Base-by-base conservation (phyloP, 208 protist species). In the Acanthamoeba culbertsoni region DNA sequence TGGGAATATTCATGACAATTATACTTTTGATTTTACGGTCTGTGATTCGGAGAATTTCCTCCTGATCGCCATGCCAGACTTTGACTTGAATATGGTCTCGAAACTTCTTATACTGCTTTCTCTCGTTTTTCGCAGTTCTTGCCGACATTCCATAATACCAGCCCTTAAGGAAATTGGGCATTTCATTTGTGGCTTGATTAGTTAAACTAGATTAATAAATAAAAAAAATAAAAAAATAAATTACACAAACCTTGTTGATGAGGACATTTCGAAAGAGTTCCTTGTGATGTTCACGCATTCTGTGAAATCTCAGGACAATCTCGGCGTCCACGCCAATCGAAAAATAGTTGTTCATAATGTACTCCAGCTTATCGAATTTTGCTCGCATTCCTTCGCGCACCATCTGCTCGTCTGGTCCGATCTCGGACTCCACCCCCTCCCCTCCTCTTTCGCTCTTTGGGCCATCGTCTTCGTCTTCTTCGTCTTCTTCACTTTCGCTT, bases 291-390 rank as follows among this genome's bases (percentile, higher is more conserved):
- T 96, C 92, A 43, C 96, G 89, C 33, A 94, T 77, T 14, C 96
- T 57, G 71, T 97, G 96, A 62, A 97, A 97, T 40, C 93, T 51
- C 4, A 97, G 84, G 14, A 95, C 95, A n/a, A 97, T 94, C 65
- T 95, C 86, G n/a, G 93, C 94, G 62, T 96, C 94, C 31, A 96
- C 53, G 5, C 82, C 96, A 37, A 97, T 95, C 18, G 75, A 94
- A 40, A 97, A 95, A 51, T 97, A 97, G 53, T 97, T 97, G 46
- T 96, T 97, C 93, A 96, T 94, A 26, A 95, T 88, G 8, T 88
- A 33, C 28, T 94, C 46, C 40, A 84, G 79, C 31, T 75, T 16
- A 10, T 42, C 71, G n/a, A 23, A n/a, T 42, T 82, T 28, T 20
- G 71, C 71, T 12, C 43, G 71, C 71, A 82, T 82, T 16, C 71